Evolutionary conservation across 2,329 filamentous ascomycete genomes (phyloP).

Genomic region (Tolypocladium amazonense): DNA sequence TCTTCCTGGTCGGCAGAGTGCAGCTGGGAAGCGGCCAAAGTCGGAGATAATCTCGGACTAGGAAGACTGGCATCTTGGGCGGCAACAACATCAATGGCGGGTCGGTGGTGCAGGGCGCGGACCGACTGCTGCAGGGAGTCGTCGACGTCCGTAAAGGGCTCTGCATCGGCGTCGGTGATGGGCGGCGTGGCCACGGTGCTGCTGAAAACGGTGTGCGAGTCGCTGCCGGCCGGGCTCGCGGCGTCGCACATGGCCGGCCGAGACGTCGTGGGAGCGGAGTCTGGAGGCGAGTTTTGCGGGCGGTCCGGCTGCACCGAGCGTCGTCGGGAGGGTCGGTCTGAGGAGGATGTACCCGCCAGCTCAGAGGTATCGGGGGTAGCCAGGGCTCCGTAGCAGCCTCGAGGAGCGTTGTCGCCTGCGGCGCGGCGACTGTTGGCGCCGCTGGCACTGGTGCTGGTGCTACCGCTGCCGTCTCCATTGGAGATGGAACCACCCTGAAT

Average conservation of each 20-base stretch:
- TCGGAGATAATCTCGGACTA: conserved; percentile 88
- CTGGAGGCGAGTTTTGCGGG: conserved; percentile 29
- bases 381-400: conserved; percentile 24
- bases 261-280: conserved; percentile 28
- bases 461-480: background rate
- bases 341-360: conserved; percentile 12
- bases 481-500: conserved; percentile 11
- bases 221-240: conserved; percentile 41
- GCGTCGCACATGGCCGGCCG: conserved; percentile 29
- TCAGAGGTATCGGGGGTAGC: conserved; percentile 51
- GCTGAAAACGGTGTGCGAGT: conserved; percentile 49
- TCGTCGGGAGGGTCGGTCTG: conserved; percentile 26
- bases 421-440: conserved; percentile 10
- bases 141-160: conserved; percentile 43
- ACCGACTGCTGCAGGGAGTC: conserved; percentile 34
- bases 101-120: conserved; percentile 35
- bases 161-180: conserved; percentile 61
- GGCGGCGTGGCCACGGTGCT: conserved; percentile 63
- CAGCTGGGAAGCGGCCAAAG: conserved; percentile 59
- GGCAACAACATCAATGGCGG: conserved; percentile 56
- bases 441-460: background rate
- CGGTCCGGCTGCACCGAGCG: conserved; percentile 31
- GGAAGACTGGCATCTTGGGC: conserved; percentile 86
- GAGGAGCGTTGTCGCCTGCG: conserved; percentile 11
- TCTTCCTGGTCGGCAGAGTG: conserved; percentile 35